Percentiles rank a stretch among this genome's conserved stretches.
Conservation (phyloP, 148 eudicot species). For the Persicaria tinctoria region DNA sequence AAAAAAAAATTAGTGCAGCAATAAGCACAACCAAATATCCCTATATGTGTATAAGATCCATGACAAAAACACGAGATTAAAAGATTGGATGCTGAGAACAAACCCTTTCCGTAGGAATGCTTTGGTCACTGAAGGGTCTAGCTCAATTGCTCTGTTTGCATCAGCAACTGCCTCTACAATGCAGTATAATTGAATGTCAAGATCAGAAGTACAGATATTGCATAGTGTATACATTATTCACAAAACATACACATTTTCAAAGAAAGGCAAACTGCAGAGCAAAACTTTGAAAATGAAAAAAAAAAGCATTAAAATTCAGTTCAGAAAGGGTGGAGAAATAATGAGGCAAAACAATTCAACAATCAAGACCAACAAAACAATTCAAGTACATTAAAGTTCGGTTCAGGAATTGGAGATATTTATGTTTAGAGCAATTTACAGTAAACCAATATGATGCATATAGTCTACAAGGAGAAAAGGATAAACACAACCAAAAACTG, state of each 20-base stretch:
- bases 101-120: no score
- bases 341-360: not conserved
- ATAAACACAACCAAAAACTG: not conserved
- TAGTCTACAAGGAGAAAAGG: not conserved
- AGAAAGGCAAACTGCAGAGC: not conserved
- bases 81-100: no score
- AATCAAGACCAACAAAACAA: not conserved
- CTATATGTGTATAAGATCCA: no score
- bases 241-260: not conserved
- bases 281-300: not conserved
- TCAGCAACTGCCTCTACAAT: no score
- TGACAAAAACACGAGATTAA: no score
- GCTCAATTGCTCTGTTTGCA: no score
- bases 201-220: not conserved
- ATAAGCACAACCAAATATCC: no score
- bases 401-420: no score
- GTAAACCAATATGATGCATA: not conserved
- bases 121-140: no score
- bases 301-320: not conserved
- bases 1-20: no score
- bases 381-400: no score
- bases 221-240: not conserved
- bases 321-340: not conserved
- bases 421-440: not conserved
- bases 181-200: not conserved